Base-by-base conservation (phyloP, 164 flowering plant species). In the Dillenia suffruticosa region DNA sequence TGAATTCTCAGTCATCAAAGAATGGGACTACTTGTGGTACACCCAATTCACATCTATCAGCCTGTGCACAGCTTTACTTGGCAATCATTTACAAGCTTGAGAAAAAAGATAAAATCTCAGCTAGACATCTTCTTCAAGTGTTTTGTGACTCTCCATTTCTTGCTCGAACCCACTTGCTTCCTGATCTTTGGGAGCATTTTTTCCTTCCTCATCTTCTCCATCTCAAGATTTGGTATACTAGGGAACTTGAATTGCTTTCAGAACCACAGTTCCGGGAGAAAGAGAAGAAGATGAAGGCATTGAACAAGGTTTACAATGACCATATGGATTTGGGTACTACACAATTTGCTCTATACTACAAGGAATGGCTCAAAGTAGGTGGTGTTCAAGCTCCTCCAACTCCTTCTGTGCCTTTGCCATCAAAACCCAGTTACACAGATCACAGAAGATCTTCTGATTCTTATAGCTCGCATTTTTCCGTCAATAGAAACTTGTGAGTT, bases 161-260 rank as follows among this genome's bases (percentile, higher is more conserved):
- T 4, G 87, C 84, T 2, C 59, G 94, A 32, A 79, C 78, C 3
- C 73, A 72, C 32, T 68, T 88, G 66, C 79, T 85, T 32, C 83
- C 90, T 47, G 87, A 85, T 51, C 80, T 88, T 47, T 88, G 94
- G 94, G 89, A 85, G 65, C 85, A 81, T 73, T 74, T 88, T 46
- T 81, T 88, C 64, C 83, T 88, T 3, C 94, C 94, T 3, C 94
- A 88, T 57, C 81, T 88, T 46, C 81, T 85, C 11, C 94, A 88
- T 70, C 63, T 88, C 14, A 82, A 85, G 69, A 63, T 84, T 17
- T 88, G 94, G 94, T 84, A 75, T 68, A 65, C 26, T 8, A 61
- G 76, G 44, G 86, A 88, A 64, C 62, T 71, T n/a, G 87, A 82
- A 16, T 17, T 53, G 53, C 51, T 77, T 1, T 57, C 74, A 0